phyloP scores from a whole-genome alignment of 2,329 filamentous ascomycete genomes.

The Anthostomella pinea region DNA sequence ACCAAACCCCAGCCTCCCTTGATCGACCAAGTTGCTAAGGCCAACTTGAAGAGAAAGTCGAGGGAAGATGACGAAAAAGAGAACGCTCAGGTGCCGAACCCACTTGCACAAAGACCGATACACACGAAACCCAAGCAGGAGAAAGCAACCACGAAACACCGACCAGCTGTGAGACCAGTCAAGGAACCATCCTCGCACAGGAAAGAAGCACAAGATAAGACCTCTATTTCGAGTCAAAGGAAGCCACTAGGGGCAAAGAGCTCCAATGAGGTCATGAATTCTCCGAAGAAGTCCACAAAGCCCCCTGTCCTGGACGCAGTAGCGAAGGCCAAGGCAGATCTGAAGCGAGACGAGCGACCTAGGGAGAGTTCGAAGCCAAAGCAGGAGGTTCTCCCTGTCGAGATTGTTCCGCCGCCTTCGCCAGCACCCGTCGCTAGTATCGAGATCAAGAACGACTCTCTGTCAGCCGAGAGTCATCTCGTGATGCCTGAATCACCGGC shows the following conservation, averaged over 20 bases:
- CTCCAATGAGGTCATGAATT: constrained; percentile 57
- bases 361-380: constrained; percentile 18
- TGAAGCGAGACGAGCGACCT: constrained; percentile 18
- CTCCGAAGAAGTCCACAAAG: constrained; percentile 52
- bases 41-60: constrained; percentile 57
- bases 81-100: constrained; percentile 31
- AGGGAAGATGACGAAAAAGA: constrained; percentile 54
- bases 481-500: constrained; percentile 50
- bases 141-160: constrained; percentile 30
- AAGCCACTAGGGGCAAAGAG: constrained; percentile 56
- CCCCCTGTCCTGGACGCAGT: constrained; percentile 34
- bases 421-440: constrained; percentile 19
- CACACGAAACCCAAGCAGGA: constrained; percentile 30
- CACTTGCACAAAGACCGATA: constrained; percentile 26
- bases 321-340: constrained; percentile 38
- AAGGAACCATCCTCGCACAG: constrained; percentile 45
- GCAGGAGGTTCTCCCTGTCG: constrained; percentile 27
- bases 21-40: constrained; percentile 36
- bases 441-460: constrained; percentile 30
- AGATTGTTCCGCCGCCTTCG: constrained; percentile 25
- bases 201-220: constrained; percentile 38
- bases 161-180: constrained; percentile 36
- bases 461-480: constrained; percentile 39
- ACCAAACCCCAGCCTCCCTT: constrained; percentile 11
- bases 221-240: constrained; percentile 31